Percentiles rank a stretch among this genome's conserved stretches.
Conservation (phyloP, 1,284 basidiomycete genomes). For the Sphagnurus paluster region DNA sequence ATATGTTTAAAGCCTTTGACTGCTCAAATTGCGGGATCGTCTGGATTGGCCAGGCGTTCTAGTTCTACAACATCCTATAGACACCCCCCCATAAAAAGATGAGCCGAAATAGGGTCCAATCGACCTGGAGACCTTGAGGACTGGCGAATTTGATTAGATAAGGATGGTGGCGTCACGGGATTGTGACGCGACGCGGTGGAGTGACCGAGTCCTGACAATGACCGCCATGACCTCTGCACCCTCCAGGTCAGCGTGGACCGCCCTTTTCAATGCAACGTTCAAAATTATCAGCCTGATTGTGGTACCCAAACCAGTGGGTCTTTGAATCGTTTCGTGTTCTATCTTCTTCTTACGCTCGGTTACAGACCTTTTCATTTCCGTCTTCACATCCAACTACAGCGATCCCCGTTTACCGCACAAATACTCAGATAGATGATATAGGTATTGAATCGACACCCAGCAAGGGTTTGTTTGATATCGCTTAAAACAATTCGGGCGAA, state of each 20-base stretch:
- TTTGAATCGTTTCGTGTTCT: not conserved
- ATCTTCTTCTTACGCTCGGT: not conserved
- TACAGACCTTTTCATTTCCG: constrained; percentile 16
- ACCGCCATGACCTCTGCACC: not conserved
- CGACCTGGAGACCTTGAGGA: not conserved
- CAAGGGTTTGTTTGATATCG: constrained; percentile 4
- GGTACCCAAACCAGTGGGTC: constrained; percentile 23
- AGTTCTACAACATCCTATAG: too few relatives aligned
- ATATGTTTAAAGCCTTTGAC: too few relatives aligned
- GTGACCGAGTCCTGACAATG: not conserved
- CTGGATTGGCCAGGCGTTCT: too few relatives aligned
- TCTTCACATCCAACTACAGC: constrained; percentile 11
- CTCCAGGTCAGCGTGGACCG: constrained; percentile 1
- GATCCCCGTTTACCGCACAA: constrained; percentile 13
- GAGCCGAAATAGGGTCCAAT: too few relatives aligned
- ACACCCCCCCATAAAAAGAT: too few relatives aligned
- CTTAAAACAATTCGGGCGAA: constrained; percentile 2
- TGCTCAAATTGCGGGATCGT: too few relatives aligned
- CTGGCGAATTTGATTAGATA: too few relatives aligned
- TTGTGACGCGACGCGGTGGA: not conserved
- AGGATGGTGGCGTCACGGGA: not conserved
- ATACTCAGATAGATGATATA: constrained; percentile 3
- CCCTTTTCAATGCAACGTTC: constrained; percentile 18
- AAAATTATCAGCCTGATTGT: constrained; percentile 21
- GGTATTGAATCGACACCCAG: not conserved